These are phyloP conservation scores for Platanthera zijinensis DNA, from an alignment of 106 monocot genomes.

Conservation along the genomic window DNA sequence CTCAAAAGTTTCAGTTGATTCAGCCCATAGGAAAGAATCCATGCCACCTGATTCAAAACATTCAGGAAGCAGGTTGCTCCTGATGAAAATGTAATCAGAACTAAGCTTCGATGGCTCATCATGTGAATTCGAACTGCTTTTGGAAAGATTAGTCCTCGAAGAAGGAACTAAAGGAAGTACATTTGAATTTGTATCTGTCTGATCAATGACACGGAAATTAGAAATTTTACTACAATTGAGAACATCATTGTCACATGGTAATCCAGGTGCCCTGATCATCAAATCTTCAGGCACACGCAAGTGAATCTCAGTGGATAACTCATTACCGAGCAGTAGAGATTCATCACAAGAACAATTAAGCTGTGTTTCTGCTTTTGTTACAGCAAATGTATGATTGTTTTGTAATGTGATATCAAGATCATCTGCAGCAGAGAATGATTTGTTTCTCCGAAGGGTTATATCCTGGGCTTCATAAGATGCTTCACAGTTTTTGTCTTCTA, in stretches of 20 bases:
- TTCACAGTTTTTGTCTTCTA: background rate
- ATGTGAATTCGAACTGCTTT: background rate
- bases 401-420: background rate
- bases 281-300: conserved; percentile 1
- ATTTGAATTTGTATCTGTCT: background rate
- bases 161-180: background rate
- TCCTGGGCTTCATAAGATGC: background rate
- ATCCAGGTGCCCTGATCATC: conserved; percentile 12
- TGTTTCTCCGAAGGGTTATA: background rate
- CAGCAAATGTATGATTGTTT: background rate
- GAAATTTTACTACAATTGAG: background rate
- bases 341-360: conserved; percentile 4
- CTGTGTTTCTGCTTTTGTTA: conserved; percentile 6
- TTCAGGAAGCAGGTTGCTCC: background rate
- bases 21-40: background rate
- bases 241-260: conserved; percentile 11
- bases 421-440: background rate
- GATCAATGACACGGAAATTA: background rate
- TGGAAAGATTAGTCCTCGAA: background rate
- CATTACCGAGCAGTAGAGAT: background rate
- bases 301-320: background rate
- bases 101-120: background rate
- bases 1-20: background rate
- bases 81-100: background rate
- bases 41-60: background rate